Evolutionary conservation across 1,284 basidiomycete genomes (phyloP), one percentile per base, ranked within the genome.

Genomic region (Cystobasidiaceae sp.): DNA sequence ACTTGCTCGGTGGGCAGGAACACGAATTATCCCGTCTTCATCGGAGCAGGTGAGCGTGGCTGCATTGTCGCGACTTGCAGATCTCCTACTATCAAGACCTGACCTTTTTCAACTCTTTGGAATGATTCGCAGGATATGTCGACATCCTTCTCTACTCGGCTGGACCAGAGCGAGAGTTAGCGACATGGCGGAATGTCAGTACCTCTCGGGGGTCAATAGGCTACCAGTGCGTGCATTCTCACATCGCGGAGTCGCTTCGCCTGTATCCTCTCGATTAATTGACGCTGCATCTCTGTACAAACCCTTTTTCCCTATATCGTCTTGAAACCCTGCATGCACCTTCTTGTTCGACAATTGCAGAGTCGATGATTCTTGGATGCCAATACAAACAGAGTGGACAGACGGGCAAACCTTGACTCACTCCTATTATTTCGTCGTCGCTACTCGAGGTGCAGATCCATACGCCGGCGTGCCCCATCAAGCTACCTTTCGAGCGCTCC

Each of bases 361-460:
- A 45, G 81, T 89, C 73, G 89, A 91, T 74, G 77, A 79, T 9
- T 90, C 87, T 86, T 90, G 84, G 77, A 75, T 80, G 44, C 61
- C 55, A 85, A 85, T 44, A 63, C 74, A 34, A 69, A 78, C 17
- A 86, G 82, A 81, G 21, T 69, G 67, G 60, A 75, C 80, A 65
- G 69, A 67, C 30, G 83, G 83, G 52, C 66, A 44, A 82, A 86
- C 71, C 75, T 81, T 59, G 78, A 82, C 13, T 86, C 83, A 76
- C 83, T 85, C 1, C n/a, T 89, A 82, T 72, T 89, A 82, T 77
- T 91, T 85, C 81, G 79, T 87, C 54, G 80, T 90, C 69, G 85
- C 83, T 13, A 80, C 81, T 45, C 80, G 79, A 58, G 81, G 83
- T 50, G 71, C 75, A 37, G 75, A 79, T 1, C 78, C 86, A 41